A percentile compares a stretch with the other conserved stretches of the same genome.
These are phyloP conservation scores for Daldinia sp. DNA, from an alignment of 2,329 filamentous ascomycete genomes.

Conservation along the genomic window DNA sequence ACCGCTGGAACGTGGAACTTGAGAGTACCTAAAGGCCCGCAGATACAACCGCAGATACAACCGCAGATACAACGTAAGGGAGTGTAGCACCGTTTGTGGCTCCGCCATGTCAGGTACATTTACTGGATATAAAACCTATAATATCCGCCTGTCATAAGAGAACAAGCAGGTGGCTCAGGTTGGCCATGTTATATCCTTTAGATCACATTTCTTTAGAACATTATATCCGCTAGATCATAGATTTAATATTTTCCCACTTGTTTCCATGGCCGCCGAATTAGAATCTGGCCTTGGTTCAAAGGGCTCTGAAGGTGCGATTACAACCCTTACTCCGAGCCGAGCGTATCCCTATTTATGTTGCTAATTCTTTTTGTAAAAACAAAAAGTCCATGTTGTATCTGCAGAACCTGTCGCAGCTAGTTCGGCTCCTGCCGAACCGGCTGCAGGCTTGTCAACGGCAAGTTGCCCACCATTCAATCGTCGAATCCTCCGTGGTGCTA, in stretches of 20 bases:
- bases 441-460: conserved; percentile 1
- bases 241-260: background rate
- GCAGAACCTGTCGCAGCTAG: background rate
- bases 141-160: background rate
- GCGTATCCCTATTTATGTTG: background rate
- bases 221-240: background rate
- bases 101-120: background rate
- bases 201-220: background rate
- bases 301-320: background rate
- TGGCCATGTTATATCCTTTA: background rate
- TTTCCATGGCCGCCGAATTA: background rate
- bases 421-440: background rate
- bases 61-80: background rate
- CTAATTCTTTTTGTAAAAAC: no score
- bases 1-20: background rate
- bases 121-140: conserved; percentile 3
- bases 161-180: background rate
- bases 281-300: background rate
- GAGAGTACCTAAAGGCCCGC: background rate
- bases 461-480: background rate
- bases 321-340: background rate
- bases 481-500: background rate
- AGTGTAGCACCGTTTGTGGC: conserved; percentile 5
- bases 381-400: background rate
- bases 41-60: background rate